Base-by-base conservation (phyloP, 2,329 filamentous ascomycete species). In the Microascus cirrosus region DNA sequence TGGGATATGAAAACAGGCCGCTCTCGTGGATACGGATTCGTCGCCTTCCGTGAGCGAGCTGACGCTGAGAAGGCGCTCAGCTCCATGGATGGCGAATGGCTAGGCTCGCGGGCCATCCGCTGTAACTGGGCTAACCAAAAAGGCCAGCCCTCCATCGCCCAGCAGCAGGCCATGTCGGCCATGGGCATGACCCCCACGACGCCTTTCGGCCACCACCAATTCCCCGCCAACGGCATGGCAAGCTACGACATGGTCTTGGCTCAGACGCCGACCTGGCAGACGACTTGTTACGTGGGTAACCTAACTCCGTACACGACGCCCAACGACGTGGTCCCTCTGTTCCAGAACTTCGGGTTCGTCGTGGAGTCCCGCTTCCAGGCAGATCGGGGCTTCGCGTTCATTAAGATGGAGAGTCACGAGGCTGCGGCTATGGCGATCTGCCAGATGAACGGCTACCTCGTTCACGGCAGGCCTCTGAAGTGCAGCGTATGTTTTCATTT, bases 61-160 rank as follows among this genome's bases (percentile, higher is more conserved):
- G 94, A 99, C 68, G 94, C 94, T 32, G 94, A 99, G 72, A 96
- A 96, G 75, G 93, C 94, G 1, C 74, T 99, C 67, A 95, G 87
- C 75, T 91, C 91, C 62, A 99, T 99, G 94, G 94, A 99, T 68
- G 94, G 94, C 62, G 94, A 99, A 76, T 99, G 94, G 94, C 86
- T 99, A 56, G 94, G 94, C 58, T 97, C 94, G 66, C 89, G 94
- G 63, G 94, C 94, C 48, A 99, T 99, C 69, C 92, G 94, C 65
- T 97, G 93, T 82, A 99, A 99, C 79, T 99, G 94, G 94, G 94
- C 94, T 61, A 99, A 99, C 77, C 94, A 99, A 70, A 99, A 99
- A 79, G 94, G 94, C n/a, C 94, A 99, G 69, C 94, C 94, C 59
- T 97, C 94, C 1, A 96, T 97, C 72, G 91, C 92, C 54, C 93